A percentile compares a stretch with the other conserved stretches of the same genome.
These are phyloP conservation scores for Monosporascus sp. DNA, from an alignment of 2,329 filamentous ascomycete genomes.

Conservation along the genomic window DNA sequence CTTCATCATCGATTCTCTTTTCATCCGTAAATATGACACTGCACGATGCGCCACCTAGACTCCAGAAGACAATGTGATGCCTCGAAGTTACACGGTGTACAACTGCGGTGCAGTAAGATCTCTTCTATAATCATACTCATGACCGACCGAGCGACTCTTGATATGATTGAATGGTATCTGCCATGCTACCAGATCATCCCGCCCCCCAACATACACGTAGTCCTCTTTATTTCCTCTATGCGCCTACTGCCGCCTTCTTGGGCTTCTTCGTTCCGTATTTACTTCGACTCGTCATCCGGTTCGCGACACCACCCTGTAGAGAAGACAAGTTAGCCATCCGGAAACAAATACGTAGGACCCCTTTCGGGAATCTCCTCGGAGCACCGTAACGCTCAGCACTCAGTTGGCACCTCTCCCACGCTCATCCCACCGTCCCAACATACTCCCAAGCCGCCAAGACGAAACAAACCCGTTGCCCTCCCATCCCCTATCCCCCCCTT, in stretches of 20 bases:
- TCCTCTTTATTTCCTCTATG: conserved; percentile 5
- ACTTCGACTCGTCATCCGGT: conserved; percentile 76
- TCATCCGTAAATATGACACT: neutral
- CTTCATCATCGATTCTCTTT: neutral
- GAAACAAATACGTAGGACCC: too few relatives aligned
- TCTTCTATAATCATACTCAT: neutral
- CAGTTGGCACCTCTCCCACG: too few relatives aligned
- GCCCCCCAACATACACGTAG: neutral
- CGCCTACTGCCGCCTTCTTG: conserved; percentile 65
- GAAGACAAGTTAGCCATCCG: conserved; percentile 20
- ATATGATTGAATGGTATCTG: too few relatives aligned
- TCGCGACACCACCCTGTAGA: conserved; percentile 79
- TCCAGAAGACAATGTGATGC: neutral
- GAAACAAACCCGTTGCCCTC: too few relatives aligned
- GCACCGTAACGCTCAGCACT: too few relatives aligned
- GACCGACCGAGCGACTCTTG: too few relatives aligned
- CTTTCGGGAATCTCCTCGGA: too few relatives aligned
- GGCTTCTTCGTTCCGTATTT: conserved; percentile 99
- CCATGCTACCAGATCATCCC: too few relatives aligned
- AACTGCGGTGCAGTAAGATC: neutral
- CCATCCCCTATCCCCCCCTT: neutral
- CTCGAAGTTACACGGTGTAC: neutral
- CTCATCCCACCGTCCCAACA: neutral
- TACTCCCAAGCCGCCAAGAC: neutral
- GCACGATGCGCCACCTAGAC: neutral